These are phyloP conservation scores for Mycena alexandri DNA, from an alignment of 768 basidiomycete genomes.

Conservation along the genomic window DNA sequence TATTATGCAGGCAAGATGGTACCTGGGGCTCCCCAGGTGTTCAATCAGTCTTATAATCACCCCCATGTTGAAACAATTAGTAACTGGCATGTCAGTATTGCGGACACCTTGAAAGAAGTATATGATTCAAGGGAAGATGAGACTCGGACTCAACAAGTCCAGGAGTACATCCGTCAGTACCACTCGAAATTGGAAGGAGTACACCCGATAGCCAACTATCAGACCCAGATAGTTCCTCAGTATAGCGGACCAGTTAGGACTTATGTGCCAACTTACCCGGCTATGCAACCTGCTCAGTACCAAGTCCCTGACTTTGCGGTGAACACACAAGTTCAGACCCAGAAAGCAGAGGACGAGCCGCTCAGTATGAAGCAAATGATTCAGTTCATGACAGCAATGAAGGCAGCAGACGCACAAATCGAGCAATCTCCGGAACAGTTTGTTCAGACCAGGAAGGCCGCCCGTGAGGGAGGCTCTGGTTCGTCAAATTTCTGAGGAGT, in stretches of 20 bases:
- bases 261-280: neutral
- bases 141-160: neutral
- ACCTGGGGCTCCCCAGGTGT: neutral
- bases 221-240: neutral
- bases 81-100: neutral
- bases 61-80: neutral
- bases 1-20: neutral
- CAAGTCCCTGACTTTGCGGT: neutral
- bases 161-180: too few relatives aligned
- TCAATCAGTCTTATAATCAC: neutral
- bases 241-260: neutral
- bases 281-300: neutral
- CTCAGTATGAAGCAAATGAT: neutral
- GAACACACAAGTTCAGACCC: too few relatives aligned
- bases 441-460: neutral
- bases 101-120: neutral
- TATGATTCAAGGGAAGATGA: neutral
- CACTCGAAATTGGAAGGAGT: too few relatives aligned
- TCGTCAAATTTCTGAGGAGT: conserved; percentile 6
- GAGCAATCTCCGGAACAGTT: neutral
- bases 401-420: too few relatives aligned
- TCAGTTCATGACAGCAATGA: neutral
- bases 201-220: neutral
- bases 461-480: neutral
- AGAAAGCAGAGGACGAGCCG: too few relatives aligned